These are phyloP conservation scores for Bacidia gigantensis DNA, from an alignment of 495 filamentous ascomycete species.

Conservation along the genomic window DNA sequence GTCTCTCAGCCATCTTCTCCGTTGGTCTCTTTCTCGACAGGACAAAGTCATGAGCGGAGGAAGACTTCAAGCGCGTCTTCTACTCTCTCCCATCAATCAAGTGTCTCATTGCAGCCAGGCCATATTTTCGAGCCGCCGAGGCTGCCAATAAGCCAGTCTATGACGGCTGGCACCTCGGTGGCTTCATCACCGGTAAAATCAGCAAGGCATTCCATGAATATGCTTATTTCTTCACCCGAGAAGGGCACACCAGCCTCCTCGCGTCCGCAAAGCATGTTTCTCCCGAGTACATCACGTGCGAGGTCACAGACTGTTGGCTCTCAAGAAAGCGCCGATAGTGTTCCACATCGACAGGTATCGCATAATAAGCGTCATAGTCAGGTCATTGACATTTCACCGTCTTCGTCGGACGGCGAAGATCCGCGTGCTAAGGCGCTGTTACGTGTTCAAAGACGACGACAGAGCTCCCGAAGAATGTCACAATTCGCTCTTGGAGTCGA, in stretches of 20 bases:
- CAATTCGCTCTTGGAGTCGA: constrained; percentile 63
- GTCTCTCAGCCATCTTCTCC: constrained; percentile 90
- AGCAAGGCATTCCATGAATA: constrained; percentile 38
- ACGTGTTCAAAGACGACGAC: constrained; percentile 82
- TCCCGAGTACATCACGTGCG: constrained; percentile 41
- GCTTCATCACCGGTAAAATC: constrained; percentile 68
- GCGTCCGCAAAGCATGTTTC: constrained; percentile 30
- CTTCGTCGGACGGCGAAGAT: constrained; percentile 94
- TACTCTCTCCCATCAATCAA: constrained; percentile 64
- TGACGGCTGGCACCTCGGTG: constrained; percentile 49
- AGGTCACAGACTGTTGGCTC: constrained; percentile 90
- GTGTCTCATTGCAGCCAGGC: constrained; percentile 56
- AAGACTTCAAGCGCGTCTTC: constrained; percentile 84
- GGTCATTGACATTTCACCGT: constrained; percentile 90
- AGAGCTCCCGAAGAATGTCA: constrained; percentile 83
- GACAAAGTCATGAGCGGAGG: constrained; percentile 53
- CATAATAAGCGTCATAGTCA: constrained; percentile 89
- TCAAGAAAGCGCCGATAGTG: constrained; percentile 65
- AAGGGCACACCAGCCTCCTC: constrained; percentile 29
- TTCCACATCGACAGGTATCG: constrained; percentile 9
- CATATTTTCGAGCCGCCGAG: constrained; percentile 59
- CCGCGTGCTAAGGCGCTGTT: constrained; percentile 78
- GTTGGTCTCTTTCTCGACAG: constrained; percentile 80
- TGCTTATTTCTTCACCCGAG: constrained; percentile 34
- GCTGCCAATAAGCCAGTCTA: constrained; percentile 40